Evolutionary conservation across 116 monocot genomes (phyloP).

Genomic region (Iris pallida): DNA sequence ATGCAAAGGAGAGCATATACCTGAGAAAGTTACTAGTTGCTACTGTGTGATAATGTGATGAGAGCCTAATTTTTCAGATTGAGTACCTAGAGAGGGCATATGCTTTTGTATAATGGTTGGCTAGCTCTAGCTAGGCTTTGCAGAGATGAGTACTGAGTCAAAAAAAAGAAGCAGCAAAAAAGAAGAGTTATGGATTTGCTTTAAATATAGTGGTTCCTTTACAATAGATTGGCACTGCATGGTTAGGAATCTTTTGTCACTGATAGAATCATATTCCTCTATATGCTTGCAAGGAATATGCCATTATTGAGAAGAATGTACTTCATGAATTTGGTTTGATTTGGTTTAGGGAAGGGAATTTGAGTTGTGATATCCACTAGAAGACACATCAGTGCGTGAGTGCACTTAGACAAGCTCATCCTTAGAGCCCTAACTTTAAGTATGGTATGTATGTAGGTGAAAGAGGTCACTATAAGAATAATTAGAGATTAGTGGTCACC

Average conservation of each 20-base stretch:
- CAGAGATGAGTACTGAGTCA: too few relatives aligned
- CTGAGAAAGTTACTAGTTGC: background rate
- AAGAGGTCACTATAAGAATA: background rate
- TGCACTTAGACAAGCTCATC: background rate
- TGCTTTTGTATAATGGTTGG: background rate
- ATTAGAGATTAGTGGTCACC: too few relatives aligned
- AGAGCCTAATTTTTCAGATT: background rate
- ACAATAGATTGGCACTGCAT: background rate
- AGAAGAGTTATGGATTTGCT: too few relatives aligned
- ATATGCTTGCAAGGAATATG: constrained; percentile 6
- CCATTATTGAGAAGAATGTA: constrained; percentile 3
- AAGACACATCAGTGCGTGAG: background rate
- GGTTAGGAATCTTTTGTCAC: constrained; percentile 6
- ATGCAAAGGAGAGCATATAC: background rate
- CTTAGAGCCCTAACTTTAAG: background rate
- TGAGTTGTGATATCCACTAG: constrained; percentile 1
- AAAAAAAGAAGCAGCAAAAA: too few relatives aligned
- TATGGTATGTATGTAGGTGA: background rate
- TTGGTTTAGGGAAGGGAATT: background rate
- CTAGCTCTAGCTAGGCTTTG: background rate
- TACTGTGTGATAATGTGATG: background rate
- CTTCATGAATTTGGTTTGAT: background rate
- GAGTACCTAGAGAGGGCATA: background rate
- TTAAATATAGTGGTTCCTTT: background rate
- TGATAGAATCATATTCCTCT: constrained; percentile 4